Evolutionary conservation across 2,329 filamentous ascomycete species (phyloP).

Genomic region (Ophiosphaerella herpotricha): DNA sequence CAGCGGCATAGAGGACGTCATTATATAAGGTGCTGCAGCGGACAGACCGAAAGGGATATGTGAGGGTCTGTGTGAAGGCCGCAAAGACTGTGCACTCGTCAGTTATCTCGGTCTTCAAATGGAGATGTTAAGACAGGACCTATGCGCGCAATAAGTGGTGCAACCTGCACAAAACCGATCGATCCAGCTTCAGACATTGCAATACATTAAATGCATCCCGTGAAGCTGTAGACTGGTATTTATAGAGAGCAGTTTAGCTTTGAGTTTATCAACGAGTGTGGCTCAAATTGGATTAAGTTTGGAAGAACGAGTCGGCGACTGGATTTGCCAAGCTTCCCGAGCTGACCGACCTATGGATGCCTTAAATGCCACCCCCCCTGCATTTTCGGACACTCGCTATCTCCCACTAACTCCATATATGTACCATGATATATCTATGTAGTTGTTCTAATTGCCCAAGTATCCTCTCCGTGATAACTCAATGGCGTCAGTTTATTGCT

Average conservation of each 20-base stretch:
- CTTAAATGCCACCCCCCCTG: too few species aligned
- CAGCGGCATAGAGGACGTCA: constrained; percentile 21
- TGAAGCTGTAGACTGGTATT: neutral
- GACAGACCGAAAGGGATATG: constrained; percentile 21
- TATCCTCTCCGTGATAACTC: too few species aligned
- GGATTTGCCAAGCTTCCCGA: too few species aligned
- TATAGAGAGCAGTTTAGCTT: neutral
- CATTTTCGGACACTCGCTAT: too few species aligned
- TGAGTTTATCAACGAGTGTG: neutral
- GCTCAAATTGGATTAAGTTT: too few species aligned
- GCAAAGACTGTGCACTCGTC: constrained; percentile 11
- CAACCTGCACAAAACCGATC: neutral
- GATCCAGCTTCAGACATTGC: neutral
- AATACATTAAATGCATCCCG: neutral
- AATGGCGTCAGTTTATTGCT: too few species aligned
- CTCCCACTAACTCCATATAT: too few species aligned
- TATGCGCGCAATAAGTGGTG: constrained; percentile 4
- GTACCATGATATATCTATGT: too few species aligned
- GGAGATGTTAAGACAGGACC: neutral
- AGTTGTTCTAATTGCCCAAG: too few species aligned
- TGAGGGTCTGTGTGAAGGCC: constrained; percentile 12
- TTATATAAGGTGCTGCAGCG: constrained; percentile 14
- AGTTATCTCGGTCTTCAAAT: neutral
- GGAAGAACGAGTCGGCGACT: too few species aligned
- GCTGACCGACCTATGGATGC: too few species aligned